Base-by-base conservation (phyloP, 495 filamentous ascomycete species). In the Umbilicaria muhlenbergii region DNA sequence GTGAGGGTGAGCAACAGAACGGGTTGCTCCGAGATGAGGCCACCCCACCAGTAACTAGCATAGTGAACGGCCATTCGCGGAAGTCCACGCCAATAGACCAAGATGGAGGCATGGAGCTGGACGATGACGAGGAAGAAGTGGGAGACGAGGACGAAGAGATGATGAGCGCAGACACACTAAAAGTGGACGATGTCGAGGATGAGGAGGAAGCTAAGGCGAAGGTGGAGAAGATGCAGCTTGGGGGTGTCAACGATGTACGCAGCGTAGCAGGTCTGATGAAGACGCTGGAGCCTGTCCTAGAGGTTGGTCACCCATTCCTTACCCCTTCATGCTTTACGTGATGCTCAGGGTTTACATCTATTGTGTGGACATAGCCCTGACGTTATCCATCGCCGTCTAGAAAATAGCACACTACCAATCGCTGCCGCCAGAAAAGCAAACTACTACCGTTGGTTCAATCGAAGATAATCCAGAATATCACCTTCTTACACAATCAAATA, bases 391-490 rank as follows among this genome's bases (percentile, higher is more conserved):
- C 55, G 57, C 50, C 58, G 57, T 68, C 60, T 66, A 86, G 79
- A 75, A 82, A 77, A 86, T 91, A 63, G 69, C 71, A 48, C 64
- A 83, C 47, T 86, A 75, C 63, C 75, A 86, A 55, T 70, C 67
- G 13, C 67, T 81, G 46, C 78, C 81, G 5, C 67, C 81, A n/a
- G 68, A 75, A 43, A 66, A 71, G 40, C 70, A 74, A 42, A 70
- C 67, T 45, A 68, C 60, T 46, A 77, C 69, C 54, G 65, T 81
- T 43, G 84, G 84, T 55, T 80, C 75, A 15, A 73, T 87, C 49
- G 84, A 89, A 61, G 84, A 88, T 53, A 82, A 89, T 51, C 84
- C 83, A 28, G 85, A 91, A 53, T 91, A 89, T 58, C 74, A 84
- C 57, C 71, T 91, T 41, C 62, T 91, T 40, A 86, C 83, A 19